phyloP scores from a whole-genome alignment of 1,284 basidiomycete species.

The Athelia psychrophila region DNA sequence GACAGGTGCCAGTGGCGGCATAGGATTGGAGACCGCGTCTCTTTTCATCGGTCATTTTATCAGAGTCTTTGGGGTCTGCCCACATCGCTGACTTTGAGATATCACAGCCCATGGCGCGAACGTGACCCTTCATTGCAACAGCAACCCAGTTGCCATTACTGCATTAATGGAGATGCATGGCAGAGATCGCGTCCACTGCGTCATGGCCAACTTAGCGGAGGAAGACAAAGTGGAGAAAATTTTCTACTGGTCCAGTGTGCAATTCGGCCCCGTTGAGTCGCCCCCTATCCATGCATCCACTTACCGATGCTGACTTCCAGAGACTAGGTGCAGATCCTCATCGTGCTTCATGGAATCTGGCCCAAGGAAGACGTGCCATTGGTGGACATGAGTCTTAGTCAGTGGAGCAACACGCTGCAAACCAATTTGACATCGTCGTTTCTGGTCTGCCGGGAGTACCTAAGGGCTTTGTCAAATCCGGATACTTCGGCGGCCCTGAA shows the following conservation, averaged over 20 bases:
- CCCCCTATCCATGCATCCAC: too few species aligned
- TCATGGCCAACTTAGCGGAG: conserved; percentile 56
- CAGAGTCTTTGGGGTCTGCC: conserved; percentile 12
- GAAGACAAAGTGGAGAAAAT: conserved; percentile 51
- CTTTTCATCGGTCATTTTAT: conserved; percentile 45
- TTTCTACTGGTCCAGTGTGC: conserved; percentile 33
- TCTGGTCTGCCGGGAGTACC: conserved; percentile 60
- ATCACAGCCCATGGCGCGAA: conserved; percentile 62
- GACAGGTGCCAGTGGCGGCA: conserved; percentile 64
- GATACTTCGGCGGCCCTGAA: conserved; percentile 36
- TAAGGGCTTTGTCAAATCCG: conserved; percentile 40
- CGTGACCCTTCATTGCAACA: conserved; percentile 74
- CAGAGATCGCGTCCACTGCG: conserved; percentile 31
- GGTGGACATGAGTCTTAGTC: conserved; percentile 57
- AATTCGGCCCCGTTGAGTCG: conserved; percentile 37
- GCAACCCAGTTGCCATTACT: conserved; percentile 43
- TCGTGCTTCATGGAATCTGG: conserved; percentile 69
- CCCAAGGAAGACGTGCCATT: conserved; percentile 44
- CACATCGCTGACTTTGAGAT: not conserved
- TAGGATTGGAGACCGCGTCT: conserved; percentile 55
- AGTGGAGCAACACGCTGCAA: conserved; percentile 63
- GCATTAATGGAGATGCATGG: conserved; percentile 38
- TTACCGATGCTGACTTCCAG: too few species aligned
- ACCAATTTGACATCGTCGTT: conserved; percentile 71
- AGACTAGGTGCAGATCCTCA: conserved; percentile 40